phyloP scores from a whole-genome alignment of 495 filamentous ascomycete species.

The Annulohypoxylon stygium region DNA sequence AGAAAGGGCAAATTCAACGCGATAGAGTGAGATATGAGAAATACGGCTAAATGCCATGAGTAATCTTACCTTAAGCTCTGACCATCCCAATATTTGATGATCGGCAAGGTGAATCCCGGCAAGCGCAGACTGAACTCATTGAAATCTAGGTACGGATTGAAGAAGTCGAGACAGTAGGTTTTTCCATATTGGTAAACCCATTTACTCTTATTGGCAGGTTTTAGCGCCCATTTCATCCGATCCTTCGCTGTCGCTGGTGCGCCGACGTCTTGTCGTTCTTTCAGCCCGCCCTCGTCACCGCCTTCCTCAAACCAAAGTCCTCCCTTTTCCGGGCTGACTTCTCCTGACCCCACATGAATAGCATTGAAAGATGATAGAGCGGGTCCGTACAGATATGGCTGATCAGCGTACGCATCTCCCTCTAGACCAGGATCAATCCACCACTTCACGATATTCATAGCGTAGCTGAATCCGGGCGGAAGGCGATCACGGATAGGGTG shows the following conservation, averaged over 20 bases:
- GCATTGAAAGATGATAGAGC: slow-evolving; percentile 79
- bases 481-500: slow-evolving; percentile 86
- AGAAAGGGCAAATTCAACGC: slow-evolving; percentile 34
- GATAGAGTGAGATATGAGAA: slow-evolving; percentile 13
- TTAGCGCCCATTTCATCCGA: slow-evolving; percentile 75
- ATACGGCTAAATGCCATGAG: background rate
- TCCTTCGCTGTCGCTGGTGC: slow-evolving; percentile 67
- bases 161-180: slow-evolving; percentile 85
- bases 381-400: slow-evolving; percentile 85
- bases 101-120: slow-evolving; percentile 81
- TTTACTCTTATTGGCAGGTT: slow-evolving; percentile 61
- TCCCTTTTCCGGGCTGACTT: slow-evolving; percentile 55
- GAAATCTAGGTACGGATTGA: slow-evolving; percentile 92
- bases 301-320: slow-evolving; percentile 76
- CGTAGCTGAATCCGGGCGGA: slow-evolving; percentile 84
- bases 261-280: slow-evolving; percentile 59
- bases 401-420: slow-evolving; percentile 87
- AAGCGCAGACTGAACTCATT: slow-evolving; percentile 80
- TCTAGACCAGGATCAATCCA: slow-evolving; percentile 88
- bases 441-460: slow-evolving; percentile 86
- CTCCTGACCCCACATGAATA: slow-evolving; percentile 72
- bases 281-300: slow-evolving; percentile 70
- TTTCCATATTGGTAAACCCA: slow-evolving; percentile 64
- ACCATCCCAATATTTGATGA: slow-evolving; percentile 85
- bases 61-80: slow-evolving; percentile 65